phyloP scores from a whole-genome alignment of 371 early-diverging fungal species.

The Mucor racemosus region DNA sequence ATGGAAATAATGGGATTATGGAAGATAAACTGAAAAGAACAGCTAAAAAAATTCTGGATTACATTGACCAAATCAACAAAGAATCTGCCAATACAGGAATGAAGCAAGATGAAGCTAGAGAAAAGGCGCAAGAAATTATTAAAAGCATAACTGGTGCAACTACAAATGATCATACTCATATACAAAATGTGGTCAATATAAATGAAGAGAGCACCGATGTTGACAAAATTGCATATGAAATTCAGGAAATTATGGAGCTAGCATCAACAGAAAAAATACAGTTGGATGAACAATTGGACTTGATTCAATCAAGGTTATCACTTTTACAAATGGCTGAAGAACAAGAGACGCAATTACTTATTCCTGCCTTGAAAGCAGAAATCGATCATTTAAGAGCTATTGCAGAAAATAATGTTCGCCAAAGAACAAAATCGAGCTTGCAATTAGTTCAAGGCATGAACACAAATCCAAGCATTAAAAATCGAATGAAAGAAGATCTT shows the following conservation, averaged over 20 bases:
- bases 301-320: neutral
- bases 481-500: slow-evolving; percentile 5
- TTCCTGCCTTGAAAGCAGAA: slow-evolving; percentile 18
- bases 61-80: slow-evolving; percentile 14
- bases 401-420: slow-evolving; percentile 18
- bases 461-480: slow-evolving; percentile 1
- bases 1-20: neutral
- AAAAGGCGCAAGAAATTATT: slow-evolving; percentile 22
- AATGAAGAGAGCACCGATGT: neutral
- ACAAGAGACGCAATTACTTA: neutral
- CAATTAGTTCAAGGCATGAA: neutral
- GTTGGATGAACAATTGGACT: slow-evolving; percentile 1
- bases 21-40: slow-evolving; percentile 21
- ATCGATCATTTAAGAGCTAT: slow-evolving; percentile 13
- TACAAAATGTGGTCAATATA: neutral
- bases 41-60: slow-evolving; percentile 18
- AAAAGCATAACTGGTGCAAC: neutral
- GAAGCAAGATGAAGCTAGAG: slow-evolving; percentile 15
- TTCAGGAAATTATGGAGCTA: slow-evolving; percentile 7
- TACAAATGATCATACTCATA: neutral
- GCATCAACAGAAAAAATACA: neutral
- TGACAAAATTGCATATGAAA: slow-evolving; percentile 7
- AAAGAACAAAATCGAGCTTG: neutral
- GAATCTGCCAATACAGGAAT: slow-evolving; percentile 9
- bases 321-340: neutral